Base-by-base conservation (phyloP, 2,329 filamentous ascomycete species). In the Scedosporium boydii region DNA sequence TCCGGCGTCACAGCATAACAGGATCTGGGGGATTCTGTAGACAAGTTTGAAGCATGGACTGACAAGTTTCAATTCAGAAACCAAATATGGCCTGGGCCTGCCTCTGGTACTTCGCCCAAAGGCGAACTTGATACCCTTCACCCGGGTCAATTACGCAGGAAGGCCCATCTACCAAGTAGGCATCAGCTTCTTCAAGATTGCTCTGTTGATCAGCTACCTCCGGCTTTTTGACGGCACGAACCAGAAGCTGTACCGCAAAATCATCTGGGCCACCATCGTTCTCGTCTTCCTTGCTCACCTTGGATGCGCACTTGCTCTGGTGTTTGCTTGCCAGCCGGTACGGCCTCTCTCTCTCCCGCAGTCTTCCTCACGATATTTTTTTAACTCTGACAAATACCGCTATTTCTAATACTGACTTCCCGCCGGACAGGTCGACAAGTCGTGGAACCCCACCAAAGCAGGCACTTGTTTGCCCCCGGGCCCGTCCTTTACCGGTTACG, bases 141-240 rank as follows among this genome's bases (percentile, higher is more conserved):
- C 77, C 0, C 68, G 79, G 62, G 71, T 81, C 67, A 84, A 84
- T 68, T 83, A 76, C 65, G 78, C 78, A 4, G 81, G 80, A 1
- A 76, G 81, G 2, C 81, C 81, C 0, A 76, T 83, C 55, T 84
- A 84, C 64, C 80, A 83, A 64, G 59, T 82, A 6, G 81, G 81
- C 44, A 81, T 84, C 68, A 79, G 78, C 64, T 81, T 81, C 63
- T 84, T 84, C 75, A 84, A 84, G 67, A 77, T 82, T 29, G 80
- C 81, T 0, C 71, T 83, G 2, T 72, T 81, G 63, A 77, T 83
- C 66, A 81, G 78, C 65, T 83, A 82, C 65, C 69, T 83, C 18
- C 76, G 80, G 5, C 74, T 84, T 2, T 72, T 83, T 41, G 75
- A 76, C 51, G 76, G 78, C 1, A 82, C 79, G 0, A 75, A 77